Evolutionary conservation across 768 basidiomycete genomes (phyloP).

Genomic region (Serendipita vermifera): DNA sequence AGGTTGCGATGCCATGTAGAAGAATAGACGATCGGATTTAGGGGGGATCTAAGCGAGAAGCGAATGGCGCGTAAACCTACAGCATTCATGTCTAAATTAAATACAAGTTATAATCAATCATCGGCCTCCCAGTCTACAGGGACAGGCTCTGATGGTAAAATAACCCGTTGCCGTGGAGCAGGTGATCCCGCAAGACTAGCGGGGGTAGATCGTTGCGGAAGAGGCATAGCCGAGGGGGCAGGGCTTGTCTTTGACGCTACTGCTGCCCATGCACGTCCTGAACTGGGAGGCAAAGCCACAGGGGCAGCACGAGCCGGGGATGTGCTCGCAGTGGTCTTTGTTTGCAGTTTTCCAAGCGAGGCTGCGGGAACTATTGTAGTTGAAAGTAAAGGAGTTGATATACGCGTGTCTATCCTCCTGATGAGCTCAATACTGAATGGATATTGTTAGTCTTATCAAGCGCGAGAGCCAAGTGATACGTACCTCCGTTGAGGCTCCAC

Average conservation of each 20-base stretch:
- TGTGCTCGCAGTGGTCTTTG: slow-evolving; percentile 15
- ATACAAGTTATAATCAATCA: slow-evolving; percentile 17
- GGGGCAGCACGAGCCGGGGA: slow-evolving; percentile 20
- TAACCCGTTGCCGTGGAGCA: background rate
- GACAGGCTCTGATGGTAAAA: slow-evolving; percentile 21
- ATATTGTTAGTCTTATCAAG: background rate
- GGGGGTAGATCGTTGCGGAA: too few species aligned
- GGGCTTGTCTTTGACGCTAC: slow-evolving; percentile 14
- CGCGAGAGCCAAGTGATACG: slow-evolving; percentile 11
- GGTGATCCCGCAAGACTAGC: background rate
- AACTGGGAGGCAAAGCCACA: slow-evolving; percentile 9
- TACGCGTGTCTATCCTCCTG: slow-evolving; percentile 66
- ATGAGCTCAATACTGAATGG: slow-evolving; percentile 58
- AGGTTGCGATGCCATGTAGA: slow-evolving; percentile 9
- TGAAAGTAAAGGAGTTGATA: slow-evolving; percentile 63
- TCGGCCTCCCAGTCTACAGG: slow-evolving; percentile 51
- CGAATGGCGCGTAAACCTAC: background rate
- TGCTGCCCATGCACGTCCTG: slow-evolving; percentile 16
- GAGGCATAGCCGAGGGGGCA: background rate
- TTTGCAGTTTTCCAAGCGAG: slow-evolving; percentile 49
- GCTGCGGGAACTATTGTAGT: slow-evolving; percentile 25
- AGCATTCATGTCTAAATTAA: background rate
- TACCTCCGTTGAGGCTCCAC: slow-evolving; percentile 73
- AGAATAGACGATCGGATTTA: background rate
- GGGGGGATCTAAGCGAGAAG: background rate